A percentile compares a stretch with the other conserved stretches of the same genome.
These are phyloP conservation scores for Picea glauca DNA, from an alignment of 75 land plant genomes.

Conservation along the genomic window DNA sequence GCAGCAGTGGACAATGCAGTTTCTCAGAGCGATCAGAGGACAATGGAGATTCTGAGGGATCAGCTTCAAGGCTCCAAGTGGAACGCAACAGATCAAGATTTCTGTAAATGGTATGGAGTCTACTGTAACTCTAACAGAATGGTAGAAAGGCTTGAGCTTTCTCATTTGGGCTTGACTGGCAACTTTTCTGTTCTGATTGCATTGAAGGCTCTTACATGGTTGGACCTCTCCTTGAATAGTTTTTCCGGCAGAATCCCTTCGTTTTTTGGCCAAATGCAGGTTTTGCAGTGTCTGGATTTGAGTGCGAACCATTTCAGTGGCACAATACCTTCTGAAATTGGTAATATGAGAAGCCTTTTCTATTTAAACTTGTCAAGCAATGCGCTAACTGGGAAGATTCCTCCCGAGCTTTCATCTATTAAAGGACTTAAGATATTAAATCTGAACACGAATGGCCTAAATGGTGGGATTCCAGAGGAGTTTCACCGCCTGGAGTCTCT, in stretches of 20 bases:
- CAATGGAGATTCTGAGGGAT: too few species aligned
- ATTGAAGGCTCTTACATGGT: constrained; percentile 31
- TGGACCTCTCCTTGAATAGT: constrained; percentile 57
- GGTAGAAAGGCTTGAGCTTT: constrained; percentile 53
- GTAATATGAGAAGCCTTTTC: constrained; percentile 34
- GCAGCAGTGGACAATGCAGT: too few species aligned
- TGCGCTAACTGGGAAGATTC: constrained; percentile 42
- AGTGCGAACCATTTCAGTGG: constrained; percentile 51
- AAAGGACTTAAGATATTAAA: constrained; percentile 40
- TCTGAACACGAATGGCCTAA: constrained; percentile 42
- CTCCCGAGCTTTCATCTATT: constrained; percentile 41
- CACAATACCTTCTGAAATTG: constrained; percentile 43
- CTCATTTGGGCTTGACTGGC: constrained; percentile 43
- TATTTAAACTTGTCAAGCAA: constrained; percentile 58
- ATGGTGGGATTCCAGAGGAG: constrained; percentile 42
- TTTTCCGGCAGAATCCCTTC: constrained; percentile 61
- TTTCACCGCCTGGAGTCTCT: not conserved
- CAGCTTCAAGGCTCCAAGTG: constrained; percentile 21
- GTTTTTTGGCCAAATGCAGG: constrained; percentile 34
- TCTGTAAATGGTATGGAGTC: constrained; percentile 67
- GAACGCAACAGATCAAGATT: constrained; percentile 30
- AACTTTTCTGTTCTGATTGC: constrained; percentile 43
- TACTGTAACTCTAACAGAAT: constrained; percentile 28
- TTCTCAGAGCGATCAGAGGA: too few species aligned
- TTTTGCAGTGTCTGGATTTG: constrained; percentile 65